phyloP scores from a whole-genome alignment of 768 basidiomycete genomes.

The Calocybe cyanea region DNA sequence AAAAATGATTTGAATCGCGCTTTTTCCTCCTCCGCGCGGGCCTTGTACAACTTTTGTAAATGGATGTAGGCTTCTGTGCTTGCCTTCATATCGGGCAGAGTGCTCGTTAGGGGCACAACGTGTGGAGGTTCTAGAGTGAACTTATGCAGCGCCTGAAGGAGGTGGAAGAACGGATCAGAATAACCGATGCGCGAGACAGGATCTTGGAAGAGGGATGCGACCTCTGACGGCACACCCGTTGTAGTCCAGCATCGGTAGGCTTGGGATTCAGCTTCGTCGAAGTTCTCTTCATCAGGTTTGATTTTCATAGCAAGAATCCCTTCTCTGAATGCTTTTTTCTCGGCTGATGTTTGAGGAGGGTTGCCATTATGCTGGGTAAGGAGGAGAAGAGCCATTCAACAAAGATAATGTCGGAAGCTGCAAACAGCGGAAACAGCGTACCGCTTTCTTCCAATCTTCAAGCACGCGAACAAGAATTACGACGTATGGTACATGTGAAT shows the following conservation, averaged over 20 bases:
- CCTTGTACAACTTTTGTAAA: slow-evolving; percentile 83
- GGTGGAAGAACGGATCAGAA: slow-evolving; percentile 71
- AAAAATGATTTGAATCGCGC: slow-evolving; percentile 48
- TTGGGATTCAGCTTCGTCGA: slow-evolving; percentile 90
- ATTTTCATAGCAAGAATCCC: slow-evolving; percentile 56
- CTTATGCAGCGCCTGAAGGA: slow-evolving; percentile 66
- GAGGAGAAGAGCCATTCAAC: neutral
- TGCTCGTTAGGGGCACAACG: slow-evolving; percentile 77
- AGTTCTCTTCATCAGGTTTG: slow-evolving; percentile 93
- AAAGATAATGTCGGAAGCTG: neutral
- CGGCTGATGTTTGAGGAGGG: slow-evolving; percentile 53
- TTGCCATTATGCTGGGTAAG: slow-evolving; percentile 58
- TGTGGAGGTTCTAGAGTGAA: slow-evolving; percentile 57
- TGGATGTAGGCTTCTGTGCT: slow-evolving; percentile 79
- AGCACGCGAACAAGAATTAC: slow-evolving; percentile 81
- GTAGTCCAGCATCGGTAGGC: slow-evolving; percentile 76
- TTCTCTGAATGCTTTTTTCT: slow-evolving; percentile 78
- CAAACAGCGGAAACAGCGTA: slow-evolving; percentile 29
- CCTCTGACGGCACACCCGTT: slow-evolving; percentile 62
- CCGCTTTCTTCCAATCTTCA: slow-evolving; percentile 78
- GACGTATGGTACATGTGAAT: slow-evolving; percentile 88
- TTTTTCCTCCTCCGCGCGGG: slow-evolving; percentile 70
- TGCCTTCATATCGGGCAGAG: slow-evolving; percentile 95
- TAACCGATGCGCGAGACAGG: slow-evolving; percentile 34
- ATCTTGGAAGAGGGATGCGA: slow-evolving; percentile 60